Evolutionary conservation across 345 rosid genomes (phyloP).

Genomic region (Mangifera indica): DNA sequence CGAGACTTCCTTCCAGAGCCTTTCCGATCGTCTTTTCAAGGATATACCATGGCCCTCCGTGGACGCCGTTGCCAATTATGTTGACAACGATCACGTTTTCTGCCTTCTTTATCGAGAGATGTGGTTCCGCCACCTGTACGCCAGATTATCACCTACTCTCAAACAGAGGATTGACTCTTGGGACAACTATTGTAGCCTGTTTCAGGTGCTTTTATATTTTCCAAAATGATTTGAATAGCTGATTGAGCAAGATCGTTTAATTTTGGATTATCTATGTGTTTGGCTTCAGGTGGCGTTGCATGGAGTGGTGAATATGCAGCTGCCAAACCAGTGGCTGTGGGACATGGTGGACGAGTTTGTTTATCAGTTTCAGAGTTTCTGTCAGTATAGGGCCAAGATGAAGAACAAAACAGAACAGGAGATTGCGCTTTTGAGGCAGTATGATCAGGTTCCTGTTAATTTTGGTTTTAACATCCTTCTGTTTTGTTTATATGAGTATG

Average conservation of each 20-base stretch:
- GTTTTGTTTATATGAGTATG: not conserved
- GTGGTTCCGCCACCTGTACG: slow-evolving; percentile 97
- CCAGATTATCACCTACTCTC: slow-evolving; percentile 82
- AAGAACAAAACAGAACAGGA: slow-evolving; percentile 92
- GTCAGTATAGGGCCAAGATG: slow-evolving; percentile 94
- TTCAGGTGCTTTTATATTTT: slow-evolving; percentile 46
- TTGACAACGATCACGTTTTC: slow-evolving; percentile 92
- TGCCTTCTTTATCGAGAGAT: slow-evolving; percentile 96
- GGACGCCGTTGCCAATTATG: slow-evolving; percentile 78
- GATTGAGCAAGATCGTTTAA: not conserved
- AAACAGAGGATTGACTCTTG: slow-evolving; percentile 96
- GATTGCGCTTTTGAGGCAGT: slow-evolving; percentile 70
- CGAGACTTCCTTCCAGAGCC: slow-evolving; percentile 91
- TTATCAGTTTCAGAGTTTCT: slow-evolving; percentile 95
- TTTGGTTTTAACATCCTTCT: not conserved
- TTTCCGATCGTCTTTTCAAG: slow-evolving; percentile 87
- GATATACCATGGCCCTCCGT: slow-evolving; percentile 97
- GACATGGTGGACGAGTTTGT: slow-evolving; percentile 99
- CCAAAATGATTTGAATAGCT: not conserved
- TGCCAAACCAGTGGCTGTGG: slow-evolving; percentile 99
- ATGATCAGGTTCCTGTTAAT: slow-evolving; percentile 54
- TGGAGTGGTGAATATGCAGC: slow-evolving; percentile 91
- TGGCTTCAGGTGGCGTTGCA: slow-evolving; percentile 75
- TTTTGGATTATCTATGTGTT: not conserved
- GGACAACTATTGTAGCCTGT: slow-evolving; percentile 92